phyloP scores from a whole-genome alignment of 176 grass and related monocot genomes.

The Secale cereale region DNA sequence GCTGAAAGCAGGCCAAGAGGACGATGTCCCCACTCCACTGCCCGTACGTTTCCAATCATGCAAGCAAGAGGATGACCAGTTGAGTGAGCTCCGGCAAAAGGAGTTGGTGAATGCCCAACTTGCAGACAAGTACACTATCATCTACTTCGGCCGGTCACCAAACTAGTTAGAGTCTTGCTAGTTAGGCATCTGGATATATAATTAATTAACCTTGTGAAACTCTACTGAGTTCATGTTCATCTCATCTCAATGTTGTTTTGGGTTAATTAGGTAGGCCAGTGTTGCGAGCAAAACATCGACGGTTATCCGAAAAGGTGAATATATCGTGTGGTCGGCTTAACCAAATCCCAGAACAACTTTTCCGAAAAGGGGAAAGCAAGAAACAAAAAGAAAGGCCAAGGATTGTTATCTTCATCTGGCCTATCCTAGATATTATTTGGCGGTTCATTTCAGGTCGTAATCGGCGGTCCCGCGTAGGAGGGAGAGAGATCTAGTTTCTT shows the following conservation, averaged over 20 bases:
- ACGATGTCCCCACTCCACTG: not conserved
- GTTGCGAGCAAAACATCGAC: not conserved
- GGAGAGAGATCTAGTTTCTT: slow-evolving; percentile 17
- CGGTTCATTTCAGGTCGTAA: slow-evolving; percentile 20
- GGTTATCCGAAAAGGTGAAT: not conserved
- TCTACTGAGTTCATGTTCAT: no score
- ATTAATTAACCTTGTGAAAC: not conserved
- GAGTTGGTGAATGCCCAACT: not conserved
- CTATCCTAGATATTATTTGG: not conserved
- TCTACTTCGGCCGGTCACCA: not conserved
- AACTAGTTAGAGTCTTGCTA: no score
- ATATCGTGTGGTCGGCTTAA: slow-evolving; percentile 12
- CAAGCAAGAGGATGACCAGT: not conserved
- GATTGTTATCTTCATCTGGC: slow-evolving; percentile 12
- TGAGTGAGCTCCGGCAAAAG: slow-evolving; percentile 10
- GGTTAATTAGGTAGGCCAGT: not conserved
- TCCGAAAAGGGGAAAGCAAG: slow-evolving; percentile 25
- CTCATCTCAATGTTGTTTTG: not conserved
- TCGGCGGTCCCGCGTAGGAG: slow-evolving; percentile 8
- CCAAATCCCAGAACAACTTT: slow-evolving; percentile 21
- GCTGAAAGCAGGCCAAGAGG: slow-evolving; percentile 38
- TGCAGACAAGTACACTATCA: not conserved
- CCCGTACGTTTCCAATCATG: slow-evolving; percentile 21
- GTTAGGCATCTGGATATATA: not conserved
- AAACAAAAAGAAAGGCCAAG: slow-evolving; percentile 23